These are phyloP conservation scores for Xylariaceae sp. DNA, from an alignment of 2,329 filamentous ascomycete genomes.

Conservation along the genomic window DNA sequence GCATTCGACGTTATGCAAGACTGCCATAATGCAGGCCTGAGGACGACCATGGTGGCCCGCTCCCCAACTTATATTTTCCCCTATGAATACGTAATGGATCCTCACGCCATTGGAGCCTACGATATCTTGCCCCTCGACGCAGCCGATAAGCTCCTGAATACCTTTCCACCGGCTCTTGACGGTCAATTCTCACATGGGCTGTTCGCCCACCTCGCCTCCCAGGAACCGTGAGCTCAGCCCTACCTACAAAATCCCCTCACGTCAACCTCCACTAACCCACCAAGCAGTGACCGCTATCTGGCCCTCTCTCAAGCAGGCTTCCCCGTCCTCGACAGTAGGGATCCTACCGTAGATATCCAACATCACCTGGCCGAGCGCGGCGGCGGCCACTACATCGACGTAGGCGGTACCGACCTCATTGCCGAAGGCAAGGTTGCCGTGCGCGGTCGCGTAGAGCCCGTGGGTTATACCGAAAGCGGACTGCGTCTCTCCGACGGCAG, in stretches of 20 bases:
- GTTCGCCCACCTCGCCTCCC: slow-evolving; percentile 28
- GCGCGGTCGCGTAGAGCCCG: slow-evolving; percentile 36
- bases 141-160: slow-evolving; percentile 29
- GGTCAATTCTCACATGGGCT: slow-evolving; percentile 23
- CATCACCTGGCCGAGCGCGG: slow-evolving; percentile 41
- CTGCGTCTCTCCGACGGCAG: slow-evolving; percentile 41
- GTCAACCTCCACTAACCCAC: neutral
- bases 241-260: neutral
- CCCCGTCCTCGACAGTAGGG: slow-evolving; percentile 39
- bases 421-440: slow-evolving; percentile 37
- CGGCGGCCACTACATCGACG: slow-evolving; percentile 46
- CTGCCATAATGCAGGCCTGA: slow-evolving; percentile 36
- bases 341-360: slow-evolving; percentile 31
- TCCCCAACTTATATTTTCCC: slow-evolving; percentile 42
- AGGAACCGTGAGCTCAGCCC: slow-evolving; percentile 30
- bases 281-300: slow-evolving; percentile 36
- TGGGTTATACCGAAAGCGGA: slow-evolving; percentile 36
- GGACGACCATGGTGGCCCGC: slow-evolving; percentile 40
- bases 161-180: slow-evolving; percentile 28
- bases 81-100: slow-evolving; percentile 33
- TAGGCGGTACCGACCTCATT: slow-evolving; percentile 40
- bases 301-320: slow-evolving; percentile 40
- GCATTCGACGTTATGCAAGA: slow-evolving; percentile 45
- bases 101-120: slow-evolving; percentile 36
- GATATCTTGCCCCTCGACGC: slow-evolving; percentile 24